Evolutionary conservation across 192 early-diverging fungal genomes (phyloP).

Genomic region (Entomortierella parvispora): DNA sequence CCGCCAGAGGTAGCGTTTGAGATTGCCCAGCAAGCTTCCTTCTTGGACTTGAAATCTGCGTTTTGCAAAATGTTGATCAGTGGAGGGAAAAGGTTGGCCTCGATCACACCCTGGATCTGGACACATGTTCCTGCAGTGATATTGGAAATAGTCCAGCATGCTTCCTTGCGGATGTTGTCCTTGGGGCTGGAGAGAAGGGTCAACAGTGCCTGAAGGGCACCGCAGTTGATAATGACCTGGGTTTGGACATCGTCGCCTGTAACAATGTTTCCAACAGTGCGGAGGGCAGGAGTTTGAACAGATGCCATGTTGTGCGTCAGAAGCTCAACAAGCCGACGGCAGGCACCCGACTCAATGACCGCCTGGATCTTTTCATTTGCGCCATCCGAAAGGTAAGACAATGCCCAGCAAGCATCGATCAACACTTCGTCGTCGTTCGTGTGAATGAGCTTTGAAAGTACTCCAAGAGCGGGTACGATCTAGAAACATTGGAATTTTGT

Average conservation of each 20-base stretch:
- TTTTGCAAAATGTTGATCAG: slow-evolving; percentile 86
- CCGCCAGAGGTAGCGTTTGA: slow-evolving; percentile 97
- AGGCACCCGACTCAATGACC: slow-evolving; percentile 95
- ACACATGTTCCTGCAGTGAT: slow-evolving; percentile 94
- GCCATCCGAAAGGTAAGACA: slow-evolving; percentile 99
- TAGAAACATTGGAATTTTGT: too few relatives aligned
- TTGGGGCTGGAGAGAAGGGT: slow-evolving; percentile 86
- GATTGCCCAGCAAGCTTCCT: slow-evolving; percentile 99
- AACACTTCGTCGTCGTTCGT: slow-evolving; percentile 94
- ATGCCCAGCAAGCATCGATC: slow-evolving; percentile 99
- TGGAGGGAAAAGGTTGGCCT: slow-evolving; percentile 93
- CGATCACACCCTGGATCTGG: slow-evolving; percentile 96
- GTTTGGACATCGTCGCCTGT: slow-evolving; percentile 98
- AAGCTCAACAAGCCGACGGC: slow-evolving; percentile 93
- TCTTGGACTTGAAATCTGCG: slow-evolving; percentile 98
- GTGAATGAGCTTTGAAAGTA: slow-evolving; percentile 91
- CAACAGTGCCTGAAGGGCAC: slow-evolving; percentile 86
- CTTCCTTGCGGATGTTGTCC: slow-evolving; percentile 98
- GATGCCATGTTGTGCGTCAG: slow-evolving; percentile 86
- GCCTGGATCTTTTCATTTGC: slow-evolving; percentile 98
- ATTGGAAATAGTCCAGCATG: slow-evolving; percentile 99
- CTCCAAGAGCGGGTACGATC: slow-evolving; percentile 88
- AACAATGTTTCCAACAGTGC: slow-evolving; percentile 98
- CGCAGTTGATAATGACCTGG: slow-evolving; percentile 93
- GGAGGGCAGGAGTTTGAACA: slow-evolving; percentile 97